Conservation (phyloP, 2,329 filamentous ascomycete genomes). For the Xylogone sp. region DNA sequence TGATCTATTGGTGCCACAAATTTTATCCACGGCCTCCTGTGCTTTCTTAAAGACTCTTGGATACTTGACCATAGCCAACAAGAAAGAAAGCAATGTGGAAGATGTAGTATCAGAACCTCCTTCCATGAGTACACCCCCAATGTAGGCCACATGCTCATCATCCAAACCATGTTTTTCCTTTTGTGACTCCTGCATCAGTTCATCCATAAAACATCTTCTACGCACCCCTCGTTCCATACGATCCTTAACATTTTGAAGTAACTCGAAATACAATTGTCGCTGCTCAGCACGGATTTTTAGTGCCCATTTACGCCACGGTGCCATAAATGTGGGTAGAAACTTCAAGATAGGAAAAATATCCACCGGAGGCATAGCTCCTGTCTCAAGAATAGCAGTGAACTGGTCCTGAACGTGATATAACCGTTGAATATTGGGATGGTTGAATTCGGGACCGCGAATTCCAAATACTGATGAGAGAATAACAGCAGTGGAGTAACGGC, state of each 20-base stretch:
- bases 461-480: slow-evolving; percentile 36
- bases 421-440: slow-evolving; percentile 30
- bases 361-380: slow-evolving; percentile 36
- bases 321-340: slow-evolving; percentile 28
- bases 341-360: slow-evolving; percentile 42
- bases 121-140: slow-evolving; percentile 26
- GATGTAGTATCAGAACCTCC: slow-evolving; percentile 28
- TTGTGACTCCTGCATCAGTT: neutral
- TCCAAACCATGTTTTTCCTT: neutral
- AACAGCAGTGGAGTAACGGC: slow-evolving; percentile 34
- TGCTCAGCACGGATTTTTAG: neutral
- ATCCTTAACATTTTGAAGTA: neutral
- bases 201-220: neutral
- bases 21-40: slow-evolving; percentile 33
- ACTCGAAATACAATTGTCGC: neutral
- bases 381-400: neutral
- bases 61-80: slow-evolving; percentile 33
- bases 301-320: neutral
- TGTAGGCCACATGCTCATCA: neutral
- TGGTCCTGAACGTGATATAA: slow-evolving; percentile 10
- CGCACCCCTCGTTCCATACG: neutral
- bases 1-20: slow-evolving; percentile 31
- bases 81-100: slow-evolving; percentile 24
- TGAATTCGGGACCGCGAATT: slow-evolving; percentile 28
- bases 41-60: slow-evolving; percentile 32